Percentiles rank a stretch among this genome's conserved stretches.
Evolutionary conservation across 345 rosid species (phyloP).

Genomic region (Dipteronia sinensis): DNA sequence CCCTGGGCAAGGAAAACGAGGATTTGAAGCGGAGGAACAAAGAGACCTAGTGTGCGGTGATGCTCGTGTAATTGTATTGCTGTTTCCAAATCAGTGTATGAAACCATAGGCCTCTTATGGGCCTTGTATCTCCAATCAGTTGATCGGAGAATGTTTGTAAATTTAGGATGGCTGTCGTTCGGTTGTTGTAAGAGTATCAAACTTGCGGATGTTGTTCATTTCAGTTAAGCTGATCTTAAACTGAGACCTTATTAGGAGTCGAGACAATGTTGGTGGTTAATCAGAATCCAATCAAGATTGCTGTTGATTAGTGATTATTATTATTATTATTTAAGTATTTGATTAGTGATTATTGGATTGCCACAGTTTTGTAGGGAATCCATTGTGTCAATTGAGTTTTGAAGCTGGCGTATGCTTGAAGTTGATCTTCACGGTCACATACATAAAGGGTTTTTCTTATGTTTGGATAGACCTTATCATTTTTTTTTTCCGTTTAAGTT

Average conservation of each 20-base stretch:
- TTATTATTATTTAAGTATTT: not conserved
- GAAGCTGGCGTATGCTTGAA: too few species aligned
- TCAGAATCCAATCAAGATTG: not conserved
- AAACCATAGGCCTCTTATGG: not conserved
- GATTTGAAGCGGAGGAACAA: slow-evolving; percentile 54
- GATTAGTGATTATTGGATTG: not conserved
- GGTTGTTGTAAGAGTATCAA: slow-evolving; percentile 14
- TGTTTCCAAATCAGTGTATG: slow-evolving; percentile 12
- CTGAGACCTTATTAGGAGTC: not conserved
- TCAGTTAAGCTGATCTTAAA: not conserved
- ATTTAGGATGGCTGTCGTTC: slow-evolving; percentile 5
- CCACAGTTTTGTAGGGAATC: not conserved
- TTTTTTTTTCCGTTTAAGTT: too few species aligned
- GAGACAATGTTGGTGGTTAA: not conserved
- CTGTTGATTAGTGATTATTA: not conserved
- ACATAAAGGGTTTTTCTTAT: too few species aligned
- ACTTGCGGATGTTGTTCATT: not conserved
- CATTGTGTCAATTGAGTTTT: not conserved
- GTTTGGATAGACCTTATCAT: too few species aligned
- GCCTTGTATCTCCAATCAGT: not conserved
- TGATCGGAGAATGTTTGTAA: slow-evolving; percentile 1
- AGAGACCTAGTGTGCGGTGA: not conserved
- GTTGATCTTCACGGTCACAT: too few species aligned
- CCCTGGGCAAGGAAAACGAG: slow-evolving; percentile 66
- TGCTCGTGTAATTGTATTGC: slow-evolving; percentile 7